phyloP scores from a whole-genome alignment of 2,329 filamentous ascomycete genomes.

The Pseudocercospora macadamiae region DNA sequence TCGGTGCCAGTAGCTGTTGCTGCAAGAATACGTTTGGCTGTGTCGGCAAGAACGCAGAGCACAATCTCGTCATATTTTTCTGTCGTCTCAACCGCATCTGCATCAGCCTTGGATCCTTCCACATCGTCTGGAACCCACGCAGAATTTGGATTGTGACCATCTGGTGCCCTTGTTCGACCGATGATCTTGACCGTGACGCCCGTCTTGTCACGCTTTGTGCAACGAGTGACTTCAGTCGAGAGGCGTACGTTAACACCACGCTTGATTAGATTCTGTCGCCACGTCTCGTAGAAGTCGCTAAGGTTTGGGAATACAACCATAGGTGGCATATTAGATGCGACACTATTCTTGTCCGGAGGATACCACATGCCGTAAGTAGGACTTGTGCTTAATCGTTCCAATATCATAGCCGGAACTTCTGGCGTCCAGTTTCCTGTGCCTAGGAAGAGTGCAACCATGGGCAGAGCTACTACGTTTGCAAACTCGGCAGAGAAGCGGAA shows the following conservation, averaged over 20 bases:
- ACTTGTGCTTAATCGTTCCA: constrained; percentile 56
- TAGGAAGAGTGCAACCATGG: constrained; percentile 72
- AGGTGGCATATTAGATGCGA: constrained; percentile 55
- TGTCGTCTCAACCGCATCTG: constrained; percentile 45
- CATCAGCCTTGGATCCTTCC: constrained; percentile 43
- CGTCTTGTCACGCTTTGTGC: constrained; percentile 55
- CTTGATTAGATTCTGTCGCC: constrained; percentile 57
- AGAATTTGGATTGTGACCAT: constrained; percentile 51
- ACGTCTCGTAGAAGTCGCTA: constrained; percentile 62
- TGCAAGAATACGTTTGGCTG: constrained; percentile 62
- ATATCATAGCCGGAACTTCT: constrained; percentile 69
- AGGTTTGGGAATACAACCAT: constrained; percentile 68
- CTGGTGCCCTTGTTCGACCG: constrained; percentile 46
- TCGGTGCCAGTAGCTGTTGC: constrained; percentile 64
- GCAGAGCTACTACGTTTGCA: constrained; percentile 69
- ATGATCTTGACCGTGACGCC: constrained; percentile 56
- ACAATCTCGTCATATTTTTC: constrained; percentile 68
- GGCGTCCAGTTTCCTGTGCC: constrained; percentile 76
- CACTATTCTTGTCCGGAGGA: constrained; percentile 51
- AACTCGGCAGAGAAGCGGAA: constrained; percentile 73
- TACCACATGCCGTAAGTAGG: constrained; percentile 65
- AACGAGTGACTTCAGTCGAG: constrained; percentile 58
- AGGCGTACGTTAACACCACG: constrained; percentile 62
- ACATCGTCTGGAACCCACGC: constrained; percentile 45
- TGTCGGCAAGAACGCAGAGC: constrained; percentile 62